Conservation (phyloP, 176 grass and related monocot species). For the Eremochloa ophiuroides region DNA sequence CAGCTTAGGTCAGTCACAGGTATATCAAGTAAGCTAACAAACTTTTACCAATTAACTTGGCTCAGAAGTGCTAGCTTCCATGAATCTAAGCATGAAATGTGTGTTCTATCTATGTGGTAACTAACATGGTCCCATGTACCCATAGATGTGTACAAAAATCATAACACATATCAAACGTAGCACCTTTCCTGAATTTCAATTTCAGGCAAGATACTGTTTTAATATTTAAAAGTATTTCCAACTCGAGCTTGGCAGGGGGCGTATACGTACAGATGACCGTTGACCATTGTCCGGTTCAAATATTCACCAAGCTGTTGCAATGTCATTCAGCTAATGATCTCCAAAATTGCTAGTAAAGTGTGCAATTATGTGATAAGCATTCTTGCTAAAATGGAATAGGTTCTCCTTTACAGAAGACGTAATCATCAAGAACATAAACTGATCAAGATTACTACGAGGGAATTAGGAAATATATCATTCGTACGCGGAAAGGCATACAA, state of each 20-base stretch:
- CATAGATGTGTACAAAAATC: not conserved
- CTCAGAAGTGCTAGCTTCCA: not conserved
- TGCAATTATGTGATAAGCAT: not conserved
- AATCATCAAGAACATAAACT: not conserved
- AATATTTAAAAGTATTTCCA: not conserved
- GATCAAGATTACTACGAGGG: not conserved
- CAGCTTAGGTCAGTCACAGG: not conserved
- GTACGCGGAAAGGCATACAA: not conserved
- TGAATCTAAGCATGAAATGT: not conserved
- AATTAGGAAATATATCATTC: not conserved
- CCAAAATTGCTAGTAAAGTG: not conserved
- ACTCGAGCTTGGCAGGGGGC: not conserved
- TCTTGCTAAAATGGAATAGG: constrained; percentile 1
- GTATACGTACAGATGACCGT: not conserved
- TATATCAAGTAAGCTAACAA: not conserved
- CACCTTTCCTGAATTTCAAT: not conserved
- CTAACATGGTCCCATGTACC: not conserved
- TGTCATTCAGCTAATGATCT: not conserved
- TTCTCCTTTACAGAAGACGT: not conserved
- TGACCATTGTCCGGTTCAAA: not conserved
- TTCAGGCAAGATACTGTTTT: not conserved
- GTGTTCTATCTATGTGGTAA: not conserved
- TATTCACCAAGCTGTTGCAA: not conserved
- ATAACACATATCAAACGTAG: not conserved
- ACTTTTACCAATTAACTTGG: not conserved